Evolutionary conservation across 768 basidiomycete species (phyloP).

Genomic region (Lepiota venenata): DNA sequence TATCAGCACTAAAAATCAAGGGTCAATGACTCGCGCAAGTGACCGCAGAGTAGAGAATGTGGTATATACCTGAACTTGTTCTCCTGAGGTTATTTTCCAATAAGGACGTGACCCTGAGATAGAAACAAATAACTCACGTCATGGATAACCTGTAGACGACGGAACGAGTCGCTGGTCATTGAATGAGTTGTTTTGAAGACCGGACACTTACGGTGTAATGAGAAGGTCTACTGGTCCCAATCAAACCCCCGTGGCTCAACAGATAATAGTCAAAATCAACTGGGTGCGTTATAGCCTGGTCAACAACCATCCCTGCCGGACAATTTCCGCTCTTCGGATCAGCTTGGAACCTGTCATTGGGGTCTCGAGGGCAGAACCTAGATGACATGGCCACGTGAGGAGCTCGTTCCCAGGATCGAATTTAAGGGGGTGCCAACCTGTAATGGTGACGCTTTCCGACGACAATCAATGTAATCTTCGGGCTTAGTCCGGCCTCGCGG

Average conservation of each 20-base stretch:
- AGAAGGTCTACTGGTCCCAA: conserved; percentile 64
- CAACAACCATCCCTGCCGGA: conserved; percentile 77
- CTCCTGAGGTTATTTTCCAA: conserved; percentile 23
- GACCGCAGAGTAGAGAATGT: background rate
- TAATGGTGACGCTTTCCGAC: conserved; percentile 78
- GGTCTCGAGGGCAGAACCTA: conserved; percentile 29
- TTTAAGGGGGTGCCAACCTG: conserved; percentile 24
- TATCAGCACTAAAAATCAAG: conserved; percentile 45
- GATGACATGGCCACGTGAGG: background rate
- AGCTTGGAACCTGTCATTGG: conserved; percentile 29
- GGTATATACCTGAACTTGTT: conserved; percentile 55
- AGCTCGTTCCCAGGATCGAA: background rate
- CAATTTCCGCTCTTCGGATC: conserved; percentile 68
- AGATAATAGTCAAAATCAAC: conserved; percentile 79
- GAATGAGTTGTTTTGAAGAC: background rate
- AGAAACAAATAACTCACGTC: conserved; percentile 33
- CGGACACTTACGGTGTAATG: conserved; percentile 41
- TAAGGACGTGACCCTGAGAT: background rate
- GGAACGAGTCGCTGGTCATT: background rate
- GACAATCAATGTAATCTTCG: conserved; percentile 74
- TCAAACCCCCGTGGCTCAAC: conserved; percentile 70
- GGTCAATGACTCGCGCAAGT: background rate
- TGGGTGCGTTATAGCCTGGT: conserved; percentile 66
- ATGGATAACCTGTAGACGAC: conserved; percentile 31
- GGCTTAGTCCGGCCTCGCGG: conserved; percentile 43